phyloP scores from a whole-genome alignment of 2,329 filamentous ascomycete genomes.

The Arthrobotrys iridis region DNA sequence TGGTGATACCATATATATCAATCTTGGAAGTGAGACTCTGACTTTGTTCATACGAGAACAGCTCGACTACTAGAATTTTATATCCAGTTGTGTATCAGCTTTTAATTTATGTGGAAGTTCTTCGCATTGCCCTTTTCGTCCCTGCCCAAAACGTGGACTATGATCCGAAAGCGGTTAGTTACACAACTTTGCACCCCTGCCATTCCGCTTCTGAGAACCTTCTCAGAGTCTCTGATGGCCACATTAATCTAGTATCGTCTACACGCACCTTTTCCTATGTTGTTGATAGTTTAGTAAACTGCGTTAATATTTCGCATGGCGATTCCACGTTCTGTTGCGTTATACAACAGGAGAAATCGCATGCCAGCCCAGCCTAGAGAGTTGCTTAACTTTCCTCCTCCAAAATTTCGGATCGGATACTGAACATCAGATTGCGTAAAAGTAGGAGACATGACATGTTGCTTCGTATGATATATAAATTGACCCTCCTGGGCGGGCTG shows the following conservation, averaged over 20 bases:
- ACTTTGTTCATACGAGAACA: too few species aligned
- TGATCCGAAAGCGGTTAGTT: neutral
- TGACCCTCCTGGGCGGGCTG: neutral
- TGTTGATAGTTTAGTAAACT: neutral
- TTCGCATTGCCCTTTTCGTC: constrained; percentile 11
- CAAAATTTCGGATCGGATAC: neutral
- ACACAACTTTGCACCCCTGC: neutral
- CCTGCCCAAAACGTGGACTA: neutral
- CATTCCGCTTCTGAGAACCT: constrained; percentile 4
- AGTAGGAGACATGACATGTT: neutral
- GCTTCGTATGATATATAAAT: constrained; percentile 7
- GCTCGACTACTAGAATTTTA: too few species aligned
- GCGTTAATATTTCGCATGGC: neutral
- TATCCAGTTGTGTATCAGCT: too few species aligned
- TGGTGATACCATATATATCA: too few species aligned
- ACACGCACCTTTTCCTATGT: neutral
- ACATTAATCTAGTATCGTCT: constrained; percentile 8
- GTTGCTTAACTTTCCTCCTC: constrained; percentile 7
- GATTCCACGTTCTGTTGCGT: neutral
- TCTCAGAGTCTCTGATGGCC: neutral
- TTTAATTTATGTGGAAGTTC: neutral
- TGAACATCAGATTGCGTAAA: neutral
- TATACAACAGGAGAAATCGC: neutral
- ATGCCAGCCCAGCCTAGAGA: neutral
- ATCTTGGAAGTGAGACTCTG: too few species aligned